A percentile compares a stretch with the other conserved stretches of the same genome.
Conservation (phyloP, 371 early-diverging fungal genomes). For the Dinochytrium kinnereticum region DNA sequence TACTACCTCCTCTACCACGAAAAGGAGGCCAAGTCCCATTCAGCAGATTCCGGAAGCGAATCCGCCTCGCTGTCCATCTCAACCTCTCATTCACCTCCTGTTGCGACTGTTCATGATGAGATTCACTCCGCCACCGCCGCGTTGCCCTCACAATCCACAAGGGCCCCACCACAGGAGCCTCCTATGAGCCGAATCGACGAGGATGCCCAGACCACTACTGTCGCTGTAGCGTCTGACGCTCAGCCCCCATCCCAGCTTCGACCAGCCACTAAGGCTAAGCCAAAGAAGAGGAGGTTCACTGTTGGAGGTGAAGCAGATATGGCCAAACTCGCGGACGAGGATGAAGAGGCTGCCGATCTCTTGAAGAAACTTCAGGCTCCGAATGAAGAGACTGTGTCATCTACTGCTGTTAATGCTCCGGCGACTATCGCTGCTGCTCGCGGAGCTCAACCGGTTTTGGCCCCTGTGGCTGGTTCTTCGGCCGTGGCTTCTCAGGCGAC, state of each 20-base stretch:
- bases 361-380: slow-evolving; percentile 15
- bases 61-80: not conserved
- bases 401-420: slow-evolving; percentile 2
- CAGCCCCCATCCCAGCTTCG: not conserved
- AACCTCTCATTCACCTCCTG: slow-evolving; percentile 8
- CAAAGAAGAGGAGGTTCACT: slow-evolving; percentile 51
- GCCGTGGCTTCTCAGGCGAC: not conserved
- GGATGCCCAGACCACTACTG: slow-evolving; percentile 19
- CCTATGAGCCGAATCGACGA: slow-evolving; percentile 14
- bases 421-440: not conserved
- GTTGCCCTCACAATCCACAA: slow-evolving; percentile 2
- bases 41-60: slow-evolving; percentile 1
- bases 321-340: slow-evolving; percentile 53
- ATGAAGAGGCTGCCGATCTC: slow-evolving; percentile 62
- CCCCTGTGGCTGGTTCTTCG: not conserved
- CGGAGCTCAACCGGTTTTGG: not conserved
- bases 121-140: slow-evolving; percentile 22
- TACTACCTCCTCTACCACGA: slow-evolving; percentile 63
- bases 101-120: slow-evolving; percentile 20
- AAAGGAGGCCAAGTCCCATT: slow-evolving; percentile 46
- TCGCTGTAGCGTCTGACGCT: too few species aligned
- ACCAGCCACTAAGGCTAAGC: not conserved
- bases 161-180: slow-evolving; percentile 1
- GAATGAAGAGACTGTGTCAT: not conserved
- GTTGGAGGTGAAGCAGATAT: slow-evolving; percentile 56